These are phyloP conservation scores for Fusarium subglutinans DNA, from an alignment of 2,329 filamentous ascomycete species.

Conservation along the genomic window DNA sequence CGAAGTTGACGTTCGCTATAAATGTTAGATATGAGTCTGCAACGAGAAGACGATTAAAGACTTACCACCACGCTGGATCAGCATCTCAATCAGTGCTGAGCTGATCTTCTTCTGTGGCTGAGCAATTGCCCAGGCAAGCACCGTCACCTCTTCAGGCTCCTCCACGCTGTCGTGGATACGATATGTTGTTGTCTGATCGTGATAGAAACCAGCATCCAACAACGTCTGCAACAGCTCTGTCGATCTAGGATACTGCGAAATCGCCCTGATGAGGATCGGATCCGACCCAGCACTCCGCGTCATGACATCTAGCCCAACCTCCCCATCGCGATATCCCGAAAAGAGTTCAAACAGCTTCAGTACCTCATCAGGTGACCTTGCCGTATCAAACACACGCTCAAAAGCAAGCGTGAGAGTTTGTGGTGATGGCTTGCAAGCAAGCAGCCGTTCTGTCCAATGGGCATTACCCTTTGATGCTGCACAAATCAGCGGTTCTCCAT, in stretches of 20 bases:
- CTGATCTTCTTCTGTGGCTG: conserved; percentile 72
- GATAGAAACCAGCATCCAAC: conserved; percentile 67
- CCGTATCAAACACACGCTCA: conserved; percentile 63
- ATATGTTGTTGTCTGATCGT: conserved; percentile 61
- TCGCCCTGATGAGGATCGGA: conserved; percentile 62
- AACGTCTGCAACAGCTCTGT: conserved; percentile 61
- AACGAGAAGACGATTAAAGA: conserved; percentile 4
- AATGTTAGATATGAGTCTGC: conserved; percentile 18
- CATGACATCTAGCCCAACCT: conserved; percentile 61
- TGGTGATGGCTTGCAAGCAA: conserved; percentile 60
- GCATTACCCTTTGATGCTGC: conserved; percentile 63
- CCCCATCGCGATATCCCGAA: conserved; percentile 58
- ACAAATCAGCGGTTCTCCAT: conserved; percentile 63
- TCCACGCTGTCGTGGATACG: conserved; percentile 57
- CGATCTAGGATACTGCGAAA: conserved; percentile 65
- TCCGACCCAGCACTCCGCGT: conserved; percentile 53
- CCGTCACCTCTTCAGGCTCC: conserved; percentile 63
- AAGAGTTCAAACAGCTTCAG: conserved; percentile 63
- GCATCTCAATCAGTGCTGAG: conserved; percentile 63
- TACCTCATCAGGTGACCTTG: conserved; percentile 59
- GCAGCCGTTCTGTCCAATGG: conserved; percentile 59
- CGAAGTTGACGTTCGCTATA: conserved; percentile 65
- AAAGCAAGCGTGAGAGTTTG: conserved; percentile 63
- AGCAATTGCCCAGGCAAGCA: conserved; percentile 69
- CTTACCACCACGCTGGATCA: conserved; percentile 59